Conservation (phyloP, 2,329 filamentous ascomycete species). For the Dactylellina sp. region DNA sequence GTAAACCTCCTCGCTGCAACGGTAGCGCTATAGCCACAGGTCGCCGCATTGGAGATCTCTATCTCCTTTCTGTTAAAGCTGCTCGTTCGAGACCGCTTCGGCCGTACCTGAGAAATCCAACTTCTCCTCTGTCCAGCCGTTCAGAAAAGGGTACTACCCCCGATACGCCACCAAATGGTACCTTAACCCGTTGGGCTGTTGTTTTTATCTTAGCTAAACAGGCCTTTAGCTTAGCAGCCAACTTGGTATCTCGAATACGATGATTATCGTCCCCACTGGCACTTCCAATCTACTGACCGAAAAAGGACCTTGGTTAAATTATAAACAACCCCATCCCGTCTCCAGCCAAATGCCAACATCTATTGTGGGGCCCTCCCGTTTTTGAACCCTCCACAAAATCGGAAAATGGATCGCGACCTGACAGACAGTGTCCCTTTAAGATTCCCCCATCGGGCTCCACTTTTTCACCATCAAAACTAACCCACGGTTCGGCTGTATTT, state of each 20-base stretch:
- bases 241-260: not conserved
- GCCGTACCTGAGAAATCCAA: constrained; percentile 48
- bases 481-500: constrained; percentile 40
- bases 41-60: constrained; percentile 34
- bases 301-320: too few species aligned
- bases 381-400: constrained; percentile 42
- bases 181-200: constrained; percentile 8
- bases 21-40: too few species aligned
- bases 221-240: not conserved
- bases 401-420: constrained; percentile 47
- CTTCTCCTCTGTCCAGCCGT: too few species aligned
- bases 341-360: constrained; percentile 5
- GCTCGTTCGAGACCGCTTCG: constrained; percentile 24
- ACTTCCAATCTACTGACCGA: not conserved
- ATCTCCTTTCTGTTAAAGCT: constrained; percentile 24
- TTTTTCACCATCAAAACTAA: constrained; percentile 27
- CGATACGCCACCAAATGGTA: constrained; percentile 13
- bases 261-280: not conserved
- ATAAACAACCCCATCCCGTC: too few species aligned
- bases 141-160: constrained; percentile 35
- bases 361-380: constrained; percentile 27
- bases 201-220: constrained; percentile 6
- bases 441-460: constrained; percentile 36
- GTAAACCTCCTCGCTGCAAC: constrained; percentile 33
- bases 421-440: too few species aligned